phyloP scores from a whole-genome alignment of 768 basidiomycete species.

The Leccinellum albellum region DNA sequence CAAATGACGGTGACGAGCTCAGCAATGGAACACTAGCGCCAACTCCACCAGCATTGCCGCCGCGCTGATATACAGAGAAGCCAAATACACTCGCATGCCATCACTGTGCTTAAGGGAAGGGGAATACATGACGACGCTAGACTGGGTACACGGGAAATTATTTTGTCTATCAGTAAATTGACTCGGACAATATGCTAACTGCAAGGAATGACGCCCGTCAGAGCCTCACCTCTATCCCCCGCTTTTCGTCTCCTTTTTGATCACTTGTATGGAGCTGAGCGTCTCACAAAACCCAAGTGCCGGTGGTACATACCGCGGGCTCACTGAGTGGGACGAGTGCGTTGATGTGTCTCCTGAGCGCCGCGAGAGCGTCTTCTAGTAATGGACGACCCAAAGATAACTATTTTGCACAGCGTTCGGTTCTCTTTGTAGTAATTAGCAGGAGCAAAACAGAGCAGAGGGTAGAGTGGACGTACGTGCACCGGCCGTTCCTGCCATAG shows the following conservation, averaged over 20 bases:
- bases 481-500: constrained; percentile 56
- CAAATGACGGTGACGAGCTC: constrained; percentile 13
- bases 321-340: too few relatives aligned
- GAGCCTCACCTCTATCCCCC: constrained; percentile 42
- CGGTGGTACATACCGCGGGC: too few relatives aligned
- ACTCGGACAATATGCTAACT: too few relatives aligned
- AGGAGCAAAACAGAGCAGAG: not conserved
- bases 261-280: constrained; percentile 22
- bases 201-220: constrained; percentile 52
- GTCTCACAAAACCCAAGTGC: too few relatives aligned
- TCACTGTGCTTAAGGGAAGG: too few relatives aligned
- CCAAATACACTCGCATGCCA: too few relatives aligned
- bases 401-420: not conserved
- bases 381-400: constrained; percentile 5
- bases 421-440: constrained; percentile 6
- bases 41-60: too few relatives aligned
- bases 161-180: too few relatives aligned
- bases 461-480: constrained; percentile 38
- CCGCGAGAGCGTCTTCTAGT: not conserved
- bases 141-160: too few relatives aligned
- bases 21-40: constrained; percentile 27
- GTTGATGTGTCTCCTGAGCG: too few relatives aligned
- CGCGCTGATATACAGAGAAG: too few relatives aligned
- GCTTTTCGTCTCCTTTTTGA: constrained; percentile 40
- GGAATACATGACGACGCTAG: too few relatives aligned